Evolutionary conservation across 805 yeast species (phyloP).

Genomic region (Nakazawaea ishiwadae): DNA sequence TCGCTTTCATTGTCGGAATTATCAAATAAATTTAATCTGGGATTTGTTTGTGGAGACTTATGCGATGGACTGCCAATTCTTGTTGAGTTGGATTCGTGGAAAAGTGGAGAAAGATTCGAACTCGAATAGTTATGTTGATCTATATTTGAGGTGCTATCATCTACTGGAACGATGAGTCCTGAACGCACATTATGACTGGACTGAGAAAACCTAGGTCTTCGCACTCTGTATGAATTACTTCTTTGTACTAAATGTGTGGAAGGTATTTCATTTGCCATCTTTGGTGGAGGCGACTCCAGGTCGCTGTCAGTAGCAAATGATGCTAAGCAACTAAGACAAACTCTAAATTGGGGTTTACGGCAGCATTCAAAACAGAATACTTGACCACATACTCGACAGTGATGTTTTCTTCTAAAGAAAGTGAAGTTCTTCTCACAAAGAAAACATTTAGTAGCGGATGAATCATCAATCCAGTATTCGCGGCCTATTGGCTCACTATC

Average conservation of each 20-base stretch:
- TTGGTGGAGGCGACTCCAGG: constrained; percentile 65
- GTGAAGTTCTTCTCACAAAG: constrained; percentile 76
- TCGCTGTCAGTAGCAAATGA: too few species aligned
- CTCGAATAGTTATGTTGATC: constrained; percentile 1
- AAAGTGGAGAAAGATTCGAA: not conserved
- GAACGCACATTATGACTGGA: constrained; percentile 2
- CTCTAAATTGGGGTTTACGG: too few species aligned
- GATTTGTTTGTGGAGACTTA: constrained; percentile 10
- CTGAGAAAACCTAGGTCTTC: constrained; percentile 16
- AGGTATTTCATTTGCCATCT: constrained; percentile 73
- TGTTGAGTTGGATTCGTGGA: not conserved
- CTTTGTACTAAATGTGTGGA: constrained; percentile 16
- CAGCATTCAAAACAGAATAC: constrained; percentile 85
- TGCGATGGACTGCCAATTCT: not conserved
- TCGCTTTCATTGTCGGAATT: constrained; percentile 37
- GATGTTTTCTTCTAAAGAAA: constrained; percentile 88
- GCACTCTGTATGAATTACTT: constrained; percentile 20
- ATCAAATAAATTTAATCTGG: constrained; percentile 15
- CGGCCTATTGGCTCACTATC: too few species aligned
- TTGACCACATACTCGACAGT: constrained; percentile 94
- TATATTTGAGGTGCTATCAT: constrained; percentile 8
- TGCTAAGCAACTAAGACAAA: too few species aligned
- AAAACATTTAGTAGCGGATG: constrained; percentile 84
- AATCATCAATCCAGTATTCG: constrained; percentile 97
- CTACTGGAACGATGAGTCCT: constrained; percentile 2